Evolutionary conservation across 495 filamentous ascomycete genomes (phyloP).

Genomic region (Jackrogersella minutella): DNA sequence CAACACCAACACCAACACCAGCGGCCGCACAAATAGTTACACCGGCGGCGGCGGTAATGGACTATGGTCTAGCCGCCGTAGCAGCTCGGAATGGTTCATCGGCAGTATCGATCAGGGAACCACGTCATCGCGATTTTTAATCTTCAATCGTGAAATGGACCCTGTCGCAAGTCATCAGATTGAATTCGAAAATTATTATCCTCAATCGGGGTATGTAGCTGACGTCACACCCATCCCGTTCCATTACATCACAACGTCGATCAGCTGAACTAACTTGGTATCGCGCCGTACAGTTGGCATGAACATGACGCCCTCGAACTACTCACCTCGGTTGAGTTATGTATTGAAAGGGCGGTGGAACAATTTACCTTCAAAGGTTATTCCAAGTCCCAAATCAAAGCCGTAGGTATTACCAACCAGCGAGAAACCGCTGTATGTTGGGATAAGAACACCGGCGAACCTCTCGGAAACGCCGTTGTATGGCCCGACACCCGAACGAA

Average conservation of each 20-base stretch:
- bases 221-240: slow-evolving; percentile 4
- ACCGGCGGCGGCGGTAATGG: slow-evolving; percentile 21
- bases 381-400: slow-evolving; percentile 74
- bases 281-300: slow-evolving; percentile 73
- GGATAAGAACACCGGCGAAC: slow-evolving; percentile 86
- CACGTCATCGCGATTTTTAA: slow-evolving; percentile 90
- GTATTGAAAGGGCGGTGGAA: slow-evolving; percentile 82
- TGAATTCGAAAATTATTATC: slow-evolving; percentile 89
- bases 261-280: slow-evolving; percentile 22
- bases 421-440: slow-evolving; percentile 92
- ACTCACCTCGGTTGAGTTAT: slow-evolving; percentile 78
- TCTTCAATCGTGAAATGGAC: slow-evolving; percentile 82
- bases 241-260: slow-evolving; percentile 15
- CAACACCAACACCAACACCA: no score
- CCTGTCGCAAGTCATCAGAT: slow-evolving; percentile 89
- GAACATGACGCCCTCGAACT: slow-evolving; percentile 90
- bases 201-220: slow-evolving; percentile 80
- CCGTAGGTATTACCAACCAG: slow-evolving; percentile 93
- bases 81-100: slow-evolving; percentile 51
- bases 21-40: slow-evolving; percentile 18
- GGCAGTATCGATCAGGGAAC: slow-evolving; percentile 89
- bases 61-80: not conserved
- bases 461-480: slow-evolving; percentile 87
- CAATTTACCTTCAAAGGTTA: slow-evolving; percentile 76
- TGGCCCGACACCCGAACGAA: slow-evolving; percentile 93